Base-by-base conservation (phyloP, 768 basidiomycete genomes). In the Auriscalpium vulgare region DNA sequence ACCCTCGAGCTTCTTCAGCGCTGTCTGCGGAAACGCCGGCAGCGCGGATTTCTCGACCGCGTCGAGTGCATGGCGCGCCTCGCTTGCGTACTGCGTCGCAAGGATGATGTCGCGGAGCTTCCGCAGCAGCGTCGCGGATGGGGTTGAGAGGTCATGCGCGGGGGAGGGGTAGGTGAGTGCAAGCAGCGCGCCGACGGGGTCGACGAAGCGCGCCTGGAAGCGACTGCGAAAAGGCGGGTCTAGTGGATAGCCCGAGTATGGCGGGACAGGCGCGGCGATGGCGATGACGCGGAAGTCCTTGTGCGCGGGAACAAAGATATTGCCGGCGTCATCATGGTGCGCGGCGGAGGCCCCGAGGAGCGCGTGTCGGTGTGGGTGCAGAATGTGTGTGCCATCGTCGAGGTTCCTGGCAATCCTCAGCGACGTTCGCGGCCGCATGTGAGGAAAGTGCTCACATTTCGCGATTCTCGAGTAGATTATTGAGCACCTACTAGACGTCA, bases 201-300 rank as follows among this genome's bases (percentile, higher is more conserved):
- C 84, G 36, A 85, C 67, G 63, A 85, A 85, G 21, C 84, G 78
- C 10, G 83, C 81, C 63, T 85, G 84, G 65, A 85, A 86, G 19
- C 84, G 81, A 65, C 81, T 83, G 40, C 84, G 75, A 66, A 85
- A 85, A 0, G 83, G 84, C 11, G 84, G 84, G 63, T 85, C 82
- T 17, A 84, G 74, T 21, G 71, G 83, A 64, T 82, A 82, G 23
- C 84, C 84, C 4, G 81, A 77, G 65, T 83, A 84, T 16, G 83
- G 84, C 16, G 84, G 84, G 0, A 85, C 83, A 4, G 84, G 84
- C 0, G 84, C 82, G 10, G 81, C 84, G 40, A 87, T 84, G 14
- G 84, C 84, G 44, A 87, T 79, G 38, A 85, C 83, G 13, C 84
- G 75, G 63, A 87, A 87, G 61, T 81, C 78, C 69, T 76, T 78